Conservation (phyloP, 805 yeast species). For the Lachancea lanzarotensis region DNA sequence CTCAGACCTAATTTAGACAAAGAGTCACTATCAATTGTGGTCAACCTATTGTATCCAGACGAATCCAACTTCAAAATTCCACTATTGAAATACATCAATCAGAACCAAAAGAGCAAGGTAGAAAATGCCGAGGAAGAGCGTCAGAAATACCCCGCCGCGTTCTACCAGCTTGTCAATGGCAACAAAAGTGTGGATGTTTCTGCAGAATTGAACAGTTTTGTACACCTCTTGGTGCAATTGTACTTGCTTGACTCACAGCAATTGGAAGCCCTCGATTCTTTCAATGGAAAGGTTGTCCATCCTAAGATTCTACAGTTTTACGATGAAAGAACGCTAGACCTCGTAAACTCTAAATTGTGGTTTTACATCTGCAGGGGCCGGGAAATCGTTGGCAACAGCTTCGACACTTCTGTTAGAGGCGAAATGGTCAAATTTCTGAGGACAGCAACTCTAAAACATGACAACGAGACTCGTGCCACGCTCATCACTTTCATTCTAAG, state of each 20-base stretch:
- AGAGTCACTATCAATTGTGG: conserved; percentile 47
- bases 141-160: conserved; percentile 28
- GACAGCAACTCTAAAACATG: conserved; percentile 87
- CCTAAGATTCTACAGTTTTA: conserved; percentile 48
- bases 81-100: conserved; percentile 37
- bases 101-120: conserved; percentile 30
- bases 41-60: conserved; percentile 50
- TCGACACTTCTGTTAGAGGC: conserved; percentile 53
- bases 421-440: conserved; percentile 68
- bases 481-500: conserved; percentile 81
- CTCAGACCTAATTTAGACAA: conserved; percentile 60
- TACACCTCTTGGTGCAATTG: conserved; percentile 73
- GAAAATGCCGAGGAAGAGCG: conserved; percentile 32
- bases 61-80: conserved; percentile 38
- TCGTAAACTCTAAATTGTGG: conserved; percentile 87
- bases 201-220: conserved; percentile 76
- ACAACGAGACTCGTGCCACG: conserved; percentile 84
- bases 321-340: conserved; percentile 79
- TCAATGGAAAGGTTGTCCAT: conserved; percentile 47
- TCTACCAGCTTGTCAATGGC: conserved; percentile 25
- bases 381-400: conserved; percentile 44
- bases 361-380: conserved; percentile 76
- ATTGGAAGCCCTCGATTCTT: conserved; percentile 42
- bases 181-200: conserved; percentile 36
- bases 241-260: conserved; percentile 60